Conservation (phyloP, 2,329 filamentous ascomycete species). For the Aschersonia sp. region DNA sequence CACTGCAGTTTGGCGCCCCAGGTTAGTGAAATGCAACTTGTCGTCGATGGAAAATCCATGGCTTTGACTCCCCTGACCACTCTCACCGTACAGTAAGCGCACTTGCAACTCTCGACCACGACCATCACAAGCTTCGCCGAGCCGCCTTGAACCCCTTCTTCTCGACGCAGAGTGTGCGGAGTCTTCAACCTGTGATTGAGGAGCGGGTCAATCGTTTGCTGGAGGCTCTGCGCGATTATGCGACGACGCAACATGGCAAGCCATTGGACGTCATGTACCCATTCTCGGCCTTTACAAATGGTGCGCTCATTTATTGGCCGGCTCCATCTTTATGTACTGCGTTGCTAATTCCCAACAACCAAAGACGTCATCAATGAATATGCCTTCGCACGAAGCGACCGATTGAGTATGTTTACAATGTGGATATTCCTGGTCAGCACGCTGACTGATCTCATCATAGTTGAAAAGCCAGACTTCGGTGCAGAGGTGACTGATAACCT, state of each 20-base stretch:
- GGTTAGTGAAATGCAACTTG: constrained; percentile 8
- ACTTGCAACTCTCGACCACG: constrained; percentile 20
- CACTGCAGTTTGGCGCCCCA: constrained; percentile 17
- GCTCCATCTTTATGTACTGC: too few relatives aligned
- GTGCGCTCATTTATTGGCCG: constrained; percentile 8
- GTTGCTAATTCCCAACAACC: background rate
- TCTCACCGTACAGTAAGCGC: constrained; percentile 17
- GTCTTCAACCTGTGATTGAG: constrained; percentile 22
- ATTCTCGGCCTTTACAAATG: constrained; percentile 23
- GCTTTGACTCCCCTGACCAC: background rate
- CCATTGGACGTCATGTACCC: constrained; percentile 21
- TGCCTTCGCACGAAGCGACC: constrained; percentile 20
- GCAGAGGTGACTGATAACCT: constrained; percentile 19
- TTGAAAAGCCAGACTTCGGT: constrained; percentile 19
- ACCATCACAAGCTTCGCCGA: constrained; percentile 18
- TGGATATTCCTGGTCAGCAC: background rate
- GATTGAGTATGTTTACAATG: constrained; percentile 11
- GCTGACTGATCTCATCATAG: constrained; percentile 6
- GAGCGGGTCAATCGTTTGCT: constrained; percentile 19
- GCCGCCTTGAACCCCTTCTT: constrained; percentile 21
- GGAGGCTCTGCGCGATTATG: constrained; percentile 14
- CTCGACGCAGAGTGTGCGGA: constrained; percentile 20
- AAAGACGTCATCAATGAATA: constrained; percentile 25
- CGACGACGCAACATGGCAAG: constrained; percentile 9
- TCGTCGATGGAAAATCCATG: background rate